These are phyloP conservation scores for Smallanthus sonchifolius DNA, from an alignment of 129 eudicot species.

Conservation along the genomic window DNA sequence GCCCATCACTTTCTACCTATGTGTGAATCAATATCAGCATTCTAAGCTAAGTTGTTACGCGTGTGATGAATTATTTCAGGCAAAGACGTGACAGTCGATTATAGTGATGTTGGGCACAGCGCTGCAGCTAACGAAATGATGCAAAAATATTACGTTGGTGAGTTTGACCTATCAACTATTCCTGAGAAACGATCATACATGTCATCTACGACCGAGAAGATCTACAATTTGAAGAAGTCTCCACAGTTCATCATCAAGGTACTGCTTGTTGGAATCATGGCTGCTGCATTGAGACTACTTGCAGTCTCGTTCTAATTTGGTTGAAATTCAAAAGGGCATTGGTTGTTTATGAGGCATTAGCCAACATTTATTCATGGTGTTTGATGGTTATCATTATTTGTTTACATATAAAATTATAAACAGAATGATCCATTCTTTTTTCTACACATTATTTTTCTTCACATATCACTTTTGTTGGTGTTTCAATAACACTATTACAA, in stretches of 20 bases:
- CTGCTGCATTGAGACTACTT: not conserved
- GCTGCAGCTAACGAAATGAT: not conserved
- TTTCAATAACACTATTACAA: not conserved
- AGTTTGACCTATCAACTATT: not conserved
- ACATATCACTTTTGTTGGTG: not conserved
- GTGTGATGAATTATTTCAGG: not conserved
- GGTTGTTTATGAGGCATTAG: not conserved
- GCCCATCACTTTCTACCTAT: not conserved
- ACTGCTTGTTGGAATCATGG: constrained; percentile 4
- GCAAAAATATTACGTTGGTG: not conserved
- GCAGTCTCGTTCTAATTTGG: not conserved
- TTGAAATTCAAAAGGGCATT: not conserved
- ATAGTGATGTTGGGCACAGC: not conserved
- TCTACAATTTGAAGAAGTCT: constrained; percentile 8
- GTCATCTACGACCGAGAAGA: not conserved
- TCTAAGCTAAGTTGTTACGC: not conserved
- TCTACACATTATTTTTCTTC: not conserved
- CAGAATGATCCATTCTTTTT: not conserved
- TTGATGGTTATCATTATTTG: not conserved
- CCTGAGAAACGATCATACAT: not conserved
- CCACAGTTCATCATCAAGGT: constrained; percentile 9
- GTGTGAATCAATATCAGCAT: not conserved
- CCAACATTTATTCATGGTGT: not conserved
- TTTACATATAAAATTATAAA: not conserved
- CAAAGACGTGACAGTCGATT: constrained; percentile 1